Evolutionary conservation across 2,329 filamentous ascomycete species (phyloP).

Genomic region (Ascochyta fabae): DNA sequence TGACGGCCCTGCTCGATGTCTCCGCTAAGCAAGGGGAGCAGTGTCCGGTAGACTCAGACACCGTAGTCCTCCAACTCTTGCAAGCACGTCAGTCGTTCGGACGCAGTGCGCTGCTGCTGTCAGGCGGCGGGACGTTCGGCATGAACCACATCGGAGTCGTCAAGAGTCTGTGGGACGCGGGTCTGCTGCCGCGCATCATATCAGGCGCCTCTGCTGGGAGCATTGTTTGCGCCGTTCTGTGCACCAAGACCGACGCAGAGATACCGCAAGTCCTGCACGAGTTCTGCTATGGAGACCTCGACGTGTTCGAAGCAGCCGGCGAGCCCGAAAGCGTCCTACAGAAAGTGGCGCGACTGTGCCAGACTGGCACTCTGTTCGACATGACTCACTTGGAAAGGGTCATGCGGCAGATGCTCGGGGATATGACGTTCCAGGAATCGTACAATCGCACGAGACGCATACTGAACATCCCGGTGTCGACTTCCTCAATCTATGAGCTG

Average conservation of each 20-base stretch:
- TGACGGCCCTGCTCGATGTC: slow-evolving; percentile 72
- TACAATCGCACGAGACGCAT: slow-evolving; percentile 94
- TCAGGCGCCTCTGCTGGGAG: slow-evolving; percentile 87
- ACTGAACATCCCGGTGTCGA: slow-evolving; percentile 92
- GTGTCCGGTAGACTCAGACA: slow-evolving; percentile 64
- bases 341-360: slow-evolving; percentile 75
- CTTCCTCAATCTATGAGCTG: slow-evolving; percentile 83
- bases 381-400: slow-evolving; percentile 81
- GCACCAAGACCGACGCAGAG: slow-evolving; percentile 78
- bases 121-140: slow-evolving; percentile 86
- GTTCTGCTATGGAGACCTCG: slow-evolving; percentile 80
- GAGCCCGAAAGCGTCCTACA: slow-evolving; percentile 68
- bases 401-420: slow-evolving; percentile 80
- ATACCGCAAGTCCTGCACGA: slow-evolving; percentile 71
- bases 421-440: slow-evolving; percentile 93
- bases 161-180: slow-evolving; percentile 77
- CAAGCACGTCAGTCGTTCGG: slow-evolving; percentile 80
- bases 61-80: slow-evolving; percentile 72
- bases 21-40: slow-evolving; percentile 57
- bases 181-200: slow-evolving; percentile 81
- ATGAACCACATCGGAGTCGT: slow-evolving; percentile 92
- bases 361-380: slow-evolving; percentile 84
- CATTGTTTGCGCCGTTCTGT: slow-evolving; percentile 82
- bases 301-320: slow-evolving; percentile 74
- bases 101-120: slow-evolving; percentile 81